phyloP scores from a whole-genome alignment of 805 yeast species.

The Lipomyces sp. region DNA sequence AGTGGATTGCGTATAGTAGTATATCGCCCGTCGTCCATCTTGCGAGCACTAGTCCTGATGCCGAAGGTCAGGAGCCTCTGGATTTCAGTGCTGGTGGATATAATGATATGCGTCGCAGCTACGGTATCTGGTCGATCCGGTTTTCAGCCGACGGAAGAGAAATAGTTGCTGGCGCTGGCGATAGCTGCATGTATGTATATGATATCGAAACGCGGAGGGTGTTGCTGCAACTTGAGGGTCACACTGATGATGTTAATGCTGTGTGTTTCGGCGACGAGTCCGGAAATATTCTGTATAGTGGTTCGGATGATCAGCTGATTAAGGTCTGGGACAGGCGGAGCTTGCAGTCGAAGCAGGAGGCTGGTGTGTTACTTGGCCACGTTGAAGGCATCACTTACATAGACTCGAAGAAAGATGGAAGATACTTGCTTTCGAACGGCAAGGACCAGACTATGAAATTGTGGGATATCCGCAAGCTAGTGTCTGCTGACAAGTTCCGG shows the following conservation, averaged over 20 bases:
- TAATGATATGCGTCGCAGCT: conserved; percentile 11
- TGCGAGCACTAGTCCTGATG: conserved; percentile 35
- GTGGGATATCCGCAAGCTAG: conserved; percentile 43
- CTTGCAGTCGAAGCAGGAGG: conserved; percentile 30
- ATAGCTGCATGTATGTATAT: conserved; percentile 32
- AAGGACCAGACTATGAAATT: conserved; percentile 44
- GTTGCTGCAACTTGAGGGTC: conserved; percentile 32
- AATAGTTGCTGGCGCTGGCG: conserved; percentile 40
- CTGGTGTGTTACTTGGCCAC: conserved; percentile 43
- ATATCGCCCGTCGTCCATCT: conserved; percentile 37
- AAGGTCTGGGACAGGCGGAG: conserved; percentile 54
- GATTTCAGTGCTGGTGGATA: conserved; percentile 23
- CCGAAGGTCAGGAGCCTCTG: conserved; percentile 28
- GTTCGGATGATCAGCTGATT: conserved; percentile 57
- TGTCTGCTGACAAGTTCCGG: conserved; percentile 21
- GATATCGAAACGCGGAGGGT: conserved; percentile 37
- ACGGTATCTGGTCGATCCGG: conserved; percentile 39
- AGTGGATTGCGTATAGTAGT: conserved; percentile 38
- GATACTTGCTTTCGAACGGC: conserved; percentile 42
- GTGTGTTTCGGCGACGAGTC: conserved; percentile 41
- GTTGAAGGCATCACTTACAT: conserved; percentile 43
- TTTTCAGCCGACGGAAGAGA: conserved; percentile 39
- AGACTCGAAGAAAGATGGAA: conserved; percentile 41
- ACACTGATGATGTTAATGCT: conserved; percentile 41
- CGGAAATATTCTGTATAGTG: conserved; percentile 52